Evolutionary conservation across 1,284 basidiomycete species (phyloP).

Genomic region (Moesziomyces antarcticus): DNA sequence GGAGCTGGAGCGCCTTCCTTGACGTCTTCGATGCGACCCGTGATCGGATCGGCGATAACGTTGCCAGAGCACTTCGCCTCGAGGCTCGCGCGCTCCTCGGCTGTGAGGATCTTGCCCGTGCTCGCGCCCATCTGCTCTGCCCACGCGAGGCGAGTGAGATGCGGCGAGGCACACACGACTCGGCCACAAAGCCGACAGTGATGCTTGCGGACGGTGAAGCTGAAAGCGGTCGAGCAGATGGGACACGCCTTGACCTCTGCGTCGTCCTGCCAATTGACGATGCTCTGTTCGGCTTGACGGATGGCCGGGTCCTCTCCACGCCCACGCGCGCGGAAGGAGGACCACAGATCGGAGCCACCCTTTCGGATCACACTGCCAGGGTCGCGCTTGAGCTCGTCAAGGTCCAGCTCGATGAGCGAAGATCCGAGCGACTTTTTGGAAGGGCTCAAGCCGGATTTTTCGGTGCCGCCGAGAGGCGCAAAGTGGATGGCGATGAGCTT

Average conservation of each 20-base stretch:
- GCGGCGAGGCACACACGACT: conserved; percentile 89
- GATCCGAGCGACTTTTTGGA: conserved; percentile 19
- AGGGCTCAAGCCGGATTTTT: conserved; percentile 13
- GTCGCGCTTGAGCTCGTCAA: conserved; percentile 44
- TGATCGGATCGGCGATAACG: conserved; percentile 48
- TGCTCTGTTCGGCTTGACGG: conserved; percentile 77
- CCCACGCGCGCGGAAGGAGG: conserved; percentile 38
- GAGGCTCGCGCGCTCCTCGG: conserved; percentile 21
- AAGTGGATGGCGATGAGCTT: conserved; percentile 58
- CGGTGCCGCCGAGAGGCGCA: conserved; percentile 17
- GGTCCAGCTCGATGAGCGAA: conserved; percentile 36
- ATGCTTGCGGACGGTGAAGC: conserved; percentile 91
- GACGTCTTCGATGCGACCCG: conserved; percentile 42
- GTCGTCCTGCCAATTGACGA: conserved; percentile 96
- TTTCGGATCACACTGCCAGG: conserved; percentile 31
- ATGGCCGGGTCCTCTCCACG: conserved; percentile 41
- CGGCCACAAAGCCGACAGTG: conserved; percentile 94
- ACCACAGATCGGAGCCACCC: conserved; percentile 48
- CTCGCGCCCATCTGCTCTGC: conserved; percentile 31
- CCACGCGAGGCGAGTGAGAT: conserved; percentile 69
- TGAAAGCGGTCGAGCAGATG: conserved; percentile 87
- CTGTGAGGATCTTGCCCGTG: conserved; percentile 26
- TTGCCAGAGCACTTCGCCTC: conserved; percentile 51
- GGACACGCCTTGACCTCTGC: conserved; percentile 80
- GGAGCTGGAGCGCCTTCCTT: conserved; percentile 30